Evolutionary conservation across 805 yeast species (phyloP), one percentile per base, ranked within the genome.

Genomic region (Suhomyces emberorum): DNA sequence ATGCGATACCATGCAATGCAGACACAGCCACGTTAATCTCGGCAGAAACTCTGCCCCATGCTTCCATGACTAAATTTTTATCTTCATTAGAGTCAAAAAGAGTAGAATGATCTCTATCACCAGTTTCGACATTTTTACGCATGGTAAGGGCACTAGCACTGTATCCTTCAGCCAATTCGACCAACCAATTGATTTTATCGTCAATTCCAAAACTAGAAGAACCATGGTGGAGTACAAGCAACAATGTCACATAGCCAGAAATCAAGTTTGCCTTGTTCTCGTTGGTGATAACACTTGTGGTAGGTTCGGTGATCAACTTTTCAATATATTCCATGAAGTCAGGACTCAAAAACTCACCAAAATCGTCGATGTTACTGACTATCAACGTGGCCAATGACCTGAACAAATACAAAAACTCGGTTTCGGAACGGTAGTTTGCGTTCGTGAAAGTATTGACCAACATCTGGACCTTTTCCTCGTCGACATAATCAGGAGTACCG

Each of bases 311-410:
- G 23, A 68, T 56, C 25, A 66, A 48, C 15, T 40, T 37, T 37
- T 51, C 51, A 12, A 68, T 47, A 19, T 43, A 39, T 4, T 31
- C 41, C 27, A 62, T 38, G 34, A 68, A 57, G 18, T 61, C 71
- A 3, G 56, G 45, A 22, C 60, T 49, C 4, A 57, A 58, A 32
- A 64, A 54, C 12, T 48, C 57, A 17, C 76, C 70, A 39, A 72
- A 71, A 37, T 74, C 79, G 35, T 76, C 80, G 8, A 72, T 59
- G 44, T 74, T 74, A 33, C 76, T 66, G n/a, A 65, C 63, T 15
- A 68, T 55, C 37, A 74, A 61, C 1, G 73, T 71, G 20, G 66
- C 55, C 11, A 63, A 39, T 9, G 72, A 62, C 39, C 76, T 47
- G 46, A 39, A 65, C 28, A 75, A 54, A 19, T 68, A 55, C 25